Evolutionary conservation across 176 grass and related monocot species (phyloP), one percentile per base, ranked within the genome.

Genomic region (Secale cereale): DNA sequence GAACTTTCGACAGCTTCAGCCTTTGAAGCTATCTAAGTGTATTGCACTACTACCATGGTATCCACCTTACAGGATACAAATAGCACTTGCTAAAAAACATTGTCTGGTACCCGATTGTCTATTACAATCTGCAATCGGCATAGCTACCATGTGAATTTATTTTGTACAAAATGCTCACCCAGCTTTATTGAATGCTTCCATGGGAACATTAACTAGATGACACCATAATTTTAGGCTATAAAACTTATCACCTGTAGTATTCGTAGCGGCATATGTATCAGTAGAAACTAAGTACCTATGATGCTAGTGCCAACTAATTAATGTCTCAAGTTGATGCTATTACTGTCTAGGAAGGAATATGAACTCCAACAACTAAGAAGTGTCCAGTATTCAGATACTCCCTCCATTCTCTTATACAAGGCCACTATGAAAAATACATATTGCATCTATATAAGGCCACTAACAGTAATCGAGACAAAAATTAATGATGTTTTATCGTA

Each of bases 261-360:
- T n/a, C n/a, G 16, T 25, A 48, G 59, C 23, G 30, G 31, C 32
- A 54, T 73, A 73, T 73, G 40, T 74, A 48, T 48, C 6, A 29
- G 56, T 35, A 50, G 82, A 25, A 25, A 65, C 19, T 74, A 85
- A 85, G 7, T 66, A 32, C 76, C 74, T 80, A 43, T 59, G 35
- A 14, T 65, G 43, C 45, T 48, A 48, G 45, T 76, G 60, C 70
- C 27, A 43, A 63, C 27, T 16, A 48, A 16, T 50, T 4, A 74
- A 59, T 74, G 12, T 66, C 32, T 54, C 1, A 35, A 77, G 28
- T 54, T 45, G 12, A 26, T 77, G 40, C 30, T 59, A 33, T 45
- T 76, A 43, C 6, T 33, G 11, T 28, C 37, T 6, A 75, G 39
- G 37, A 8, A 74, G 37, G 36, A 85, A 76, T 68, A 59, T 84